Evolutionary conservation across 1,284 basidiomycete genomes (phyloP).

Genomic region (Cryptococcus maquisensis): DNA sequence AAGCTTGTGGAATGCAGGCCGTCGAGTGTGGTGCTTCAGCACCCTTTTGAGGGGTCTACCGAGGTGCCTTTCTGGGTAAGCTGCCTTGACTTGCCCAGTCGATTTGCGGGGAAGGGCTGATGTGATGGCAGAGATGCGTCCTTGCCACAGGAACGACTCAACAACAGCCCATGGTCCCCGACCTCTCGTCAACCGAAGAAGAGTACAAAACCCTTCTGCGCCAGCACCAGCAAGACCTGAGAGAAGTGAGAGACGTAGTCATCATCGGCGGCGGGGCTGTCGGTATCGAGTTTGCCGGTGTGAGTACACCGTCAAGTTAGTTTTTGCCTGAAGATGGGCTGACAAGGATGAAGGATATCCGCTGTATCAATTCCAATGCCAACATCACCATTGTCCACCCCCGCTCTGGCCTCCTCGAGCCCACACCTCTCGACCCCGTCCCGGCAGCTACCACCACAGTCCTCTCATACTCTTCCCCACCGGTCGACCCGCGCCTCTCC

Average conservation of each 20-base stretch:
- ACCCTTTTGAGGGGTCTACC: slow-evolving; percentile 38
- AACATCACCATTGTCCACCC: slow-evolving; percentile 41
- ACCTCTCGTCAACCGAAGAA: slow-evolving; percentile 14
- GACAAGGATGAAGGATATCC: slow-evolving; percentile 11
- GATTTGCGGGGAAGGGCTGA: background rate
- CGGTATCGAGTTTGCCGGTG: slow-evolving; percentile 50
- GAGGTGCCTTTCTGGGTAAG: slow-evolving; percentile 47
- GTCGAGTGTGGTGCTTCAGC: slow-evolving; percentile 37
- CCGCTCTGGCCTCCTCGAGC: slow-evolving; percentile 21
- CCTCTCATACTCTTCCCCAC: slow-evolving; percentile 16
- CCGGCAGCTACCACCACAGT: background rate
- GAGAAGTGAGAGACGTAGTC: slow-evolving; percentile 33
- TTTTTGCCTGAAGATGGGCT: background rate
- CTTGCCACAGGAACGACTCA: slow-evolving; percentile 43
- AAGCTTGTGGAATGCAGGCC: slow-evolving; percentile 40
- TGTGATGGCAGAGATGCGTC: slow-evolving; percentile 24
- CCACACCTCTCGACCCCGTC: slow-evolving; percentile 1
- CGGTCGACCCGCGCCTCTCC: slow-evolving; percentile 26
- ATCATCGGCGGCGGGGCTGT: slow-evolving; percentile 51
- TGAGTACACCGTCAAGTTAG: too few species aligned
- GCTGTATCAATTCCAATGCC: background rate
- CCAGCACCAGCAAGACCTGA: slow-evolving; percentile 34
- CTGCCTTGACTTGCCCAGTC: background rate
- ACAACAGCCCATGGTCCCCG: slow-evolving; percentile 37
- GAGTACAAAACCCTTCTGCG: slow-evolving; percentile 22